These are phyloP conservation scores for Ceratocystis papillata DNA, from an alignment of 2,329 filamentous ascomycete species.

Conservation along the genomic window DNA sequence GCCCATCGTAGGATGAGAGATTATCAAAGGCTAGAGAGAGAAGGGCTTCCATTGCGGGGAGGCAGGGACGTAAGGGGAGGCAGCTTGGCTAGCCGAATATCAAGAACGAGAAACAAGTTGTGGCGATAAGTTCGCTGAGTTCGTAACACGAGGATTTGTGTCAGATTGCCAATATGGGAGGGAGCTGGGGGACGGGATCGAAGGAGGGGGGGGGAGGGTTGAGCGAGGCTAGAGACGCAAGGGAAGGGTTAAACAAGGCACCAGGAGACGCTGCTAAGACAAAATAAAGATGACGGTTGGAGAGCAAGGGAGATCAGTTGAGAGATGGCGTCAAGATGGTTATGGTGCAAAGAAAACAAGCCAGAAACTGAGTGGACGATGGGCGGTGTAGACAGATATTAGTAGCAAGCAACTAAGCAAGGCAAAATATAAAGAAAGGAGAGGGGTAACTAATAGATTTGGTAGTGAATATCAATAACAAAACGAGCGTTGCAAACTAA, in stretches of 20 bases:
- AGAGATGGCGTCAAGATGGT: not conserved
- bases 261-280: not conserved
- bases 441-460: not conserved
- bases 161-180: not conserved
- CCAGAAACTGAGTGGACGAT: not conserved
- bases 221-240: not conserved
- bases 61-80: constrained; percentile 22
- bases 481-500: too few relatives aligned
- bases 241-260: not conserved
- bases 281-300: not conserved
- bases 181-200: not conserved
- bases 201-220: not conserved
- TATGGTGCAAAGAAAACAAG: not conserved
- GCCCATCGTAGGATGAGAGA: constrained; percentile 79
- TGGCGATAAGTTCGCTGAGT: not conserved
- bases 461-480: not conserved
- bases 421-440: not conserved
- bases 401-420: too few relatives aligned
- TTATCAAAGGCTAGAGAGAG: constrained; percentile 93
- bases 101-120: not conserved
- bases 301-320: not conserved
- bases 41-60: constrained; percentile 67
- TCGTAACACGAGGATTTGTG: not conserved
- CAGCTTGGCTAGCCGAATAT: not conserved
- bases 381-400: not conserved